Base-by-base conservation (phyloP, 2,329 filamentous ascomycete species). In the Aspergillus pseudoviridinutans region DNA sequence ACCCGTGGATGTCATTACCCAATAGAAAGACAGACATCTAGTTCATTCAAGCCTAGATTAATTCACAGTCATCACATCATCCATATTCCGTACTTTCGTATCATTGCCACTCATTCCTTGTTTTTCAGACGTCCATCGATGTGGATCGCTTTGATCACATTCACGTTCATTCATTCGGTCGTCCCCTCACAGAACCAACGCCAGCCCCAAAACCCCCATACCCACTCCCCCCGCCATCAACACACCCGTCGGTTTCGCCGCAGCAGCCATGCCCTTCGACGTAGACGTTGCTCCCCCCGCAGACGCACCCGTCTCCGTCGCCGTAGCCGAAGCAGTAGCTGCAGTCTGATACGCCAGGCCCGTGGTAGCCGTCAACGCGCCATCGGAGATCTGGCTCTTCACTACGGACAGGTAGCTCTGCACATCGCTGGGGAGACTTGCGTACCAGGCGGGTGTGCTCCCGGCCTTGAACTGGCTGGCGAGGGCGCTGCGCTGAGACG, bases 331-430 rank as follows among this genome's bases (percentile, higher is more conserved):
- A 24, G 54, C 55, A 9, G 55, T 57, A 32, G 42, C 10, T 10
- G 14, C 44, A 25, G 64, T 63, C 51, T 58, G 50, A 32, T 59
- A 62, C 8, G 58, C 57, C 54, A 58, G 28, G 4, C 60, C 64
- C 12, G 61, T 60, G 10, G 67, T 69, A 6, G 66, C 65, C 10
- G 65, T 70, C 50, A 71, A 49, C 4, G 68, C 69, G 3, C 69
- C 69, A 1, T 55, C 63, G 4, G 57, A 53, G 8, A 73, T 66
- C 57, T 73, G 67, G 6, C 61, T 64, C 53, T 66, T 68, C 25
- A 74, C 71, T 8, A 65, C 66, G 1, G 66, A 61, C 49, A 74
- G 58, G 55, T 72, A 74, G 44, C 60, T 68, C 59, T 73, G 68
- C n/a, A 70, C 68, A 2, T 68, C 65, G 5, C 64, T 60, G 0